Evolutionary conservation across 352 stramenopile genomes (phyloP), one percentile per base, ranked within the genome.

Genomic region (Phytophthora hybrid): DNA sequence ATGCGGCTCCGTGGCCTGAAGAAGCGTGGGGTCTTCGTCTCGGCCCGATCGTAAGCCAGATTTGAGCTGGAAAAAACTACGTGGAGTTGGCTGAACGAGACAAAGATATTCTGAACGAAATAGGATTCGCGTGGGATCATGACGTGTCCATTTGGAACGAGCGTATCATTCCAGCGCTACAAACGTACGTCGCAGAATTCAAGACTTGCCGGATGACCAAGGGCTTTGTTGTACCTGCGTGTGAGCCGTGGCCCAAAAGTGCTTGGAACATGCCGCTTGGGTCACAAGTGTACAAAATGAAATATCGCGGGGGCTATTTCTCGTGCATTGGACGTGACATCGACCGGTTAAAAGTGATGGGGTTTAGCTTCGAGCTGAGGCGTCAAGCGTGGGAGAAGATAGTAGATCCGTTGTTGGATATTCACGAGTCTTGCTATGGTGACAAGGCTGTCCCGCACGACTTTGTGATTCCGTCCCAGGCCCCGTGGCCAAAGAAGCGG

Each of bases 191-290:
- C n/a, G n/a, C n/a, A n/a, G 46, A 52, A 16, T 44, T 44, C 37
- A 44, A 18, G 11, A 18, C 37, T 16, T 44, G 37, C 16, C 34
- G 1, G 10, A 14, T 41, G 34, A 9, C 34, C 34, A 5, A 9
- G 34, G 16, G 1, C 1, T 41, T 41, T 41, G 34, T 16, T 16
- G 34, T n/a, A n/a, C n/a, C n/a, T n/a, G n/a, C n/a, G n/a, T n/a
- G n/a, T n/a, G n/a, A n/a, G n/a, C n/a, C n/a, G n/a, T n/a, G n/a
- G n/a, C n/a, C n/a, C n/a, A n/a, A n/a, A n/a, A n/a, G 18, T 13
- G 41, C 73, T 7, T 78, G 71, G 56, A 73, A 69, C 1, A 55
- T 79, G 21, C 47, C 66, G 1, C 71, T 87, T 6, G 80, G 80
- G 9, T 29, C 3, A 29, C 18, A 13, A 18, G 54, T 60, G 6